Evolutionary conservation across 345 rosid genomes (phyloP).

Genomic region (Euclidium syriacum): DNA sequence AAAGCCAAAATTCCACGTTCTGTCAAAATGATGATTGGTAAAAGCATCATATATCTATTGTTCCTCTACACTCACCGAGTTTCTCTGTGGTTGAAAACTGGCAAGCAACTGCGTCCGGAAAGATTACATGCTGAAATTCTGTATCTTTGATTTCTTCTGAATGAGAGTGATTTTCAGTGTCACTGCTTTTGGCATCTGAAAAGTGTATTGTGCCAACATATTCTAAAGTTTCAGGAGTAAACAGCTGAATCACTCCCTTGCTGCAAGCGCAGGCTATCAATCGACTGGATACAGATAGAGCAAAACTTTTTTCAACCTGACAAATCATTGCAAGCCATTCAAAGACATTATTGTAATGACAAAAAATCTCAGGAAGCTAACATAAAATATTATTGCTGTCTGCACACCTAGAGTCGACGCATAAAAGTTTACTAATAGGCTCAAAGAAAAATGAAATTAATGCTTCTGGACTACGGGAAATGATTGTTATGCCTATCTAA

Average conservation of each 20-base stretch:
- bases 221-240: conserved; percentile 36
- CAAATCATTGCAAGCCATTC: conserved; percentile 16
- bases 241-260: conserved; percentile 57
- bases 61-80: conserved; percentile 45
- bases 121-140: conserved; percentile 23
- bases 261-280: conserved; percentile 80
- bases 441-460: neutral
- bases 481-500: neutral
- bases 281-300: conserved; percentile 54
- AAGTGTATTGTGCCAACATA: conserved; percentile 46
- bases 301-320: conserved; percentile 76
- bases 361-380: neutral
- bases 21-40: neutral
- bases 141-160: conserved; percentile 4
- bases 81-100: conserved; percentile 60
- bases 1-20: conserved; percentile 22
- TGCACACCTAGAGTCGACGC: neutral
- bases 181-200: conserved; percentile 41
- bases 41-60: neutral
- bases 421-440: neutral
- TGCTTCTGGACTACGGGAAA: neutral
- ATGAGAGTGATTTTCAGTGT: conserved; percentile 24
- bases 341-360: neutral
- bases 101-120: conserved; percentile 80
- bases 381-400: neutral